Percentiles rank a stretch among this genome's conserved stretches.
Evolutionary conservation across 1,284 basidiomycete genomes (phyloP).

Genomic region (Sutorius eximius): DNA sequence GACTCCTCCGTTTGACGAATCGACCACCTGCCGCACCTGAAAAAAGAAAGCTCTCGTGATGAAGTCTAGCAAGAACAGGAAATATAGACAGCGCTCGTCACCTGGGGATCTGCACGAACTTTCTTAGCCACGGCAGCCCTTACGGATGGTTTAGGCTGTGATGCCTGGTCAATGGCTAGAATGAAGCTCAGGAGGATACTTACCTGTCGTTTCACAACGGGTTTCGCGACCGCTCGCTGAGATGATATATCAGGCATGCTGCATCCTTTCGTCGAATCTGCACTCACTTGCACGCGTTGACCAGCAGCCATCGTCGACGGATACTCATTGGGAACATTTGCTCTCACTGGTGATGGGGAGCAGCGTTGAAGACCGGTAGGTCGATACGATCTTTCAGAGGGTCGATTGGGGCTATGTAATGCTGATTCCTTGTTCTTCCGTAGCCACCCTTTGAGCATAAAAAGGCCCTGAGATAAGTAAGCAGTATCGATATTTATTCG

Average conservation of each 20-base stretch:
- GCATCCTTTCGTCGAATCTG: rapidly evolving
- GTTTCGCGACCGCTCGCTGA: neutral
- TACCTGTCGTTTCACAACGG: neutral
- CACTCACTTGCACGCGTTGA: neutral
- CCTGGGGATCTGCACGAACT: neutral
- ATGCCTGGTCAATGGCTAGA: neutral
- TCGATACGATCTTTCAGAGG: too few relatives aligned
- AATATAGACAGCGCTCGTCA: neutral
- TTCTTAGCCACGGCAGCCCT: neutral
- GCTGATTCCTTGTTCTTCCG: neutral
- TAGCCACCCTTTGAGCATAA: neutral
- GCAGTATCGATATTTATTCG: too few relatives aligned
- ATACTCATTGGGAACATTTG: too few relatives aligned
- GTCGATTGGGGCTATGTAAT: neutral
- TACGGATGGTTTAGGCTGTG: neutral
- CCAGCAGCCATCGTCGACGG: neutral
- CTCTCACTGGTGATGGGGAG: neutral
- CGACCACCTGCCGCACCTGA: neutral
- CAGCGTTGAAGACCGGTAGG: neutral
- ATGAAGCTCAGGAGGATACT: neutral
- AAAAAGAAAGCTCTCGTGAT: neutral
- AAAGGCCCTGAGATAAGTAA: too few relatives aligned
- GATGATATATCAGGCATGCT: neutral
- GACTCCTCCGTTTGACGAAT: too few relatives aligned
- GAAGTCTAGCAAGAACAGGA: too few relatives aligned